Evolutionary conservation across 768 basidiomycete species (phyloP), one percentile per base, ranked within the genome.

Genomic region (Phylloporus sp.): DNA sequence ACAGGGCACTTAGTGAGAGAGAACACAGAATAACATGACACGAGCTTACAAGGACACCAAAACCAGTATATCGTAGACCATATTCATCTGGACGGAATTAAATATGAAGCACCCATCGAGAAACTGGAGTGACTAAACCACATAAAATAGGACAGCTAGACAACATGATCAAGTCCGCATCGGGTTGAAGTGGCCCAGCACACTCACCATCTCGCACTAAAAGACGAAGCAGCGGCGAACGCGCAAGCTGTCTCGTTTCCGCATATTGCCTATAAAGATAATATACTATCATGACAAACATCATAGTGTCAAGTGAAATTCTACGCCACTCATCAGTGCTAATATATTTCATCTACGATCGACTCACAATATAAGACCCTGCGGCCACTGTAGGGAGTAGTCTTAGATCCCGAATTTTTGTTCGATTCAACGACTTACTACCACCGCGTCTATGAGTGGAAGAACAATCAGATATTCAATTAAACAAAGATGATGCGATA

Each of bases 131-230:
- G 9, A 31, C 42, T 28, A 31, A 18, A 49, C 50, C 18, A 26
- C 6, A 22, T 52, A 52, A 31, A 49, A 52, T 9, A 36, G 1
- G 14, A 29, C 11, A 13, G 47, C 50, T 52, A n/a, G 6, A 29
- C 21, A 17, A 23, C 9, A n/a, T 7, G n/a, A 17, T 22, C 5
- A n/a, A 4, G 8, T 38, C 35, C 9, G 6, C 5, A 35, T 38
- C 3, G 10, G 13, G 17, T 22, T 4, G 6, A 34, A 18, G 14
- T 29, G 14, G 42, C 46, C 43, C 14, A 28, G n/a, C 6, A 5
- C 13, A 9, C 55, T 56, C 18, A 57, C 48, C 43, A 23, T 49
- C 48, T 22, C 42, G 48, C n/a, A 45, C 6, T 3, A 49, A 29
- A 20, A 49, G 41, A 28, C 48, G 37, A 32, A 49, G 24, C 13